Evolutionary conservation across 2,329 filamentous ascomycete species (phyloP).

Genomic region (Knufia fluminis): DNA sequence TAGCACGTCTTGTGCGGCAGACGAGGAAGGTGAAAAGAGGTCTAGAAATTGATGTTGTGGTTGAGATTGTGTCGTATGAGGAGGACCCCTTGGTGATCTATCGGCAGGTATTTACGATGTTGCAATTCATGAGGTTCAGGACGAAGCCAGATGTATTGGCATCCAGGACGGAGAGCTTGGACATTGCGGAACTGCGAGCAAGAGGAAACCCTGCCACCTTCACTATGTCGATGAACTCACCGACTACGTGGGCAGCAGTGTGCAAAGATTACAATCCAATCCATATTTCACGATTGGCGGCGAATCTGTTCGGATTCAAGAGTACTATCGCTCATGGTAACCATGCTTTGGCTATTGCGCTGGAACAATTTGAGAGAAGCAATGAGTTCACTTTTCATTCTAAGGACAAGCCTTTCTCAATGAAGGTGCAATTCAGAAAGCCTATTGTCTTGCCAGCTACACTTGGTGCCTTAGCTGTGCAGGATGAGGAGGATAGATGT

Average conservation of each 20-base stretch:
- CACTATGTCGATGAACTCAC: neutral
- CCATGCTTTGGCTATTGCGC: slow-evolving; percentile 12
- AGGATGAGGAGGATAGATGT: neutral
- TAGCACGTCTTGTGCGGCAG: neutral
- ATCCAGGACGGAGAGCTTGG: neutral
- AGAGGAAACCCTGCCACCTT: neutral
- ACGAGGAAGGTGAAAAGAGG: slow-evolving; percentile 13
- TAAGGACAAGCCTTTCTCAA: neutral
- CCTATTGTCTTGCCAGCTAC: slow-evolving; percentile 11
- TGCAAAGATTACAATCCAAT: slow-evolving; percentile 19
- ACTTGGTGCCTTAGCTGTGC: neutral
- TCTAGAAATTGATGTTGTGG: slow-evolving; percentile 13
- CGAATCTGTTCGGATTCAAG: slow-evolving; percentile 13
- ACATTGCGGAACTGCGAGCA: neutral
- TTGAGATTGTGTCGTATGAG: slow-evolving; percentile 6
- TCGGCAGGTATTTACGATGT: slow-evolving; percentile 15
- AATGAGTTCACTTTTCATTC: neutral
- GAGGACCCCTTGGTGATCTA: slow-evolving; percentile 1
- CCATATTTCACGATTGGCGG: slow-evolving; percentile 13
- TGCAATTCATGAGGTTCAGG: slow-evolving; percentile 11
- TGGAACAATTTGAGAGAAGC: neutral
- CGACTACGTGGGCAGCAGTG: slow-evolving; percentile 11
- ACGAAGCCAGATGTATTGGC: neutral
- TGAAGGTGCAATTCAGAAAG: slow-evolving; percentile 14
- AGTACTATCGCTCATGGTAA: slow-evolving; percentile 16